phyloP scores from a whole-genome alignment of 1,284 basidiomycete genomes.

The Mrakiaceae sp. region DNA sequence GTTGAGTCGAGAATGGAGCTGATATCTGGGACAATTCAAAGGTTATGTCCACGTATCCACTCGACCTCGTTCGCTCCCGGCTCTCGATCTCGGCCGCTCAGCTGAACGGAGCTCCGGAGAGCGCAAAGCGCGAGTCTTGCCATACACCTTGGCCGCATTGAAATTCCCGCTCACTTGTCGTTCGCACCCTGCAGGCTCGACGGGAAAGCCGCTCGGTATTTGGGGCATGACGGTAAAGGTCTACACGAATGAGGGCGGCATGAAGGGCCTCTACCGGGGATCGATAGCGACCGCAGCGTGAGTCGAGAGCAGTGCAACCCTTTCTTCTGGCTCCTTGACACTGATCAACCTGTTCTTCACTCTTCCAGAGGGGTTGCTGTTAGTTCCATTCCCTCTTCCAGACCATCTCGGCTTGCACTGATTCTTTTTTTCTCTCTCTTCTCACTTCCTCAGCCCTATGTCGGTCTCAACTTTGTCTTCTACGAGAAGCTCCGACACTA shows the following conservation, averaged over 20 bases:
- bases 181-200: too few relatives aligned
- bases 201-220: slow-evolving; percentile 47
- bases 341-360: not conserved
- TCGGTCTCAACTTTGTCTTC: slow-evolving; percentile 35
- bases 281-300: slow-evolving; percentile 68
- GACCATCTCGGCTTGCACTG: not conserved
- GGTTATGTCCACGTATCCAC: slow-evolving; percentile 74
- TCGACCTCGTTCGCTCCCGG: slow-evolving; percentile 85
- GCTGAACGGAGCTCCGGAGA: not conserved
- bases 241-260: slow-evolving; percentile 78
- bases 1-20: not conserved
- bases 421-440: not conserved
- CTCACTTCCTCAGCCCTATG: slow-evolving; percentile 2
- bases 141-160: not conserved
- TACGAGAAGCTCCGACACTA: slow-evolving; percentile 16
- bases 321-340: not conserved
- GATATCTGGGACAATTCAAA: not conserved
- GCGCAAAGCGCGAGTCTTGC: not conserved
- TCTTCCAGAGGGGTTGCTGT: slow-evolving; percentile 14
- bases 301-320: slow-evolving; percentile 3
- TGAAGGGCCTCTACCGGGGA: slow-evolving; percentile 70
- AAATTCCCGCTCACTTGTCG: too few relatives aligned
- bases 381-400: too few relatives aligned
- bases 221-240: slow-evolving; percentile 82
- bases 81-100: slow-evolving; percentile 76